These are phyloP conservation scores for Stentor coeruleus DNA, from an alignment of 73 alveolate genomes.

Conservation along the genomic window DNA sequence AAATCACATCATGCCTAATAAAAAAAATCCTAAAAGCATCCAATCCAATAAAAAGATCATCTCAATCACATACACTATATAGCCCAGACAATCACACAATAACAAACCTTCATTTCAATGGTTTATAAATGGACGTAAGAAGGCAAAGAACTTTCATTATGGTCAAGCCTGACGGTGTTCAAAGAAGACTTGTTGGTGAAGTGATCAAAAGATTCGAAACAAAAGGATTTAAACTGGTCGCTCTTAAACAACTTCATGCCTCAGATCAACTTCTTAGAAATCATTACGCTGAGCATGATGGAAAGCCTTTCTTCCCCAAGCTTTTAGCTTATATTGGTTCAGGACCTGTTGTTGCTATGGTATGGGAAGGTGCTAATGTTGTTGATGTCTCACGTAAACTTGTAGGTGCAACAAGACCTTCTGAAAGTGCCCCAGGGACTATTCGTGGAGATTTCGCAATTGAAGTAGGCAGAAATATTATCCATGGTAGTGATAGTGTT, in stretches of 20 bases:
- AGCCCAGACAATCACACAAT: no score
- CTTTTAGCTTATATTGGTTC: constrained; percentile 82
- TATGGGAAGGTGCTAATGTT: constrained; percentile 95
- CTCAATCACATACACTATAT: no score
- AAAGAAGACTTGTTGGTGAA: constrained; percentile 96
- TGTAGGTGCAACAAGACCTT: constrained; percentile 96
- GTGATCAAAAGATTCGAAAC: constrained; percentile 90
- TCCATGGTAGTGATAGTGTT: constrained; percentile 96
- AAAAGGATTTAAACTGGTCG: constrained; percentile 94
- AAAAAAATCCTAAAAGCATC: no score
- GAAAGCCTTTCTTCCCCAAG: constrained; percentile 90
- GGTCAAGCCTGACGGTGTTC: constrained; percentile 99
- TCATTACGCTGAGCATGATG: constrained; percentile 92
- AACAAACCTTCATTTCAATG: no score
- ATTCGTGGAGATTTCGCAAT: constrained; percentile 96
- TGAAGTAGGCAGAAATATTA: constrained; percentile 95
- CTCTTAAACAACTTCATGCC: constrained; percentile 82
- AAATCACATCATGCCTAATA: no score
- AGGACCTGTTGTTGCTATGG: constrained; percentile 99
- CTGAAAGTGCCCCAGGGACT: constrained; percentile 95
- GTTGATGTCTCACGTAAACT: constrained; percentile 90
- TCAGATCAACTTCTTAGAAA: constrained; percentile 74
- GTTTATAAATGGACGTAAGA: constrained; percentile 26
- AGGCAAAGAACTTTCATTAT: constrained; percentile 93
- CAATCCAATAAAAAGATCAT: no score